phyloP scores from a whole-genome alignment of 257 asterid genomes.

The Coffea eugenioides region DNA sequence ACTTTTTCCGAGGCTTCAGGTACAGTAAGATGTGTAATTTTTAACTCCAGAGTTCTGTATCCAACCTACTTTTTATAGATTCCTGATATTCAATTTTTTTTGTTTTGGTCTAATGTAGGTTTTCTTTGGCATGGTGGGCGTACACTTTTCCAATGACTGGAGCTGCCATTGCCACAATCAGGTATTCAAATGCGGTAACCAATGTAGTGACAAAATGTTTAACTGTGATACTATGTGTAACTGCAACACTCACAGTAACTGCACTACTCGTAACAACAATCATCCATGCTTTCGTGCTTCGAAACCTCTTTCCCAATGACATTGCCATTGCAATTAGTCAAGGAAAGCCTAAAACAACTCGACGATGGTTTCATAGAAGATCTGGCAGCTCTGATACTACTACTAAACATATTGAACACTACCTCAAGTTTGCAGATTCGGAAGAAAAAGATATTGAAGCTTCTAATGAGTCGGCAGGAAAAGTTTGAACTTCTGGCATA shows the following conservation, averaged over 20 bases:
- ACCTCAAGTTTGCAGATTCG: conserved; percentile 48
- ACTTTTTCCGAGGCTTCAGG: conserved; percentile 89
- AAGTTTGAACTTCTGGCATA: conserved; percentile 2
- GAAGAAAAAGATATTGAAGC: conserved; percentile 54
- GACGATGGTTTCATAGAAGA: conserved; percentile 49
- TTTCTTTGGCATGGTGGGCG: conserved; percentile 94
- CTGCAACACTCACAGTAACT: conserved; percentile 57
- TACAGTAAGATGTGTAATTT: not conserved
- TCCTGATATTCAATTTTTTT: not conserved
- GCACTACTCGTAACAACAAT: conserved; percentile 58
- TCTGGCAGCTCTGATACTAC: conserved; percentile 38
- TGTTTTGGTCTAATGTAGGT: conserved; percentile 26
- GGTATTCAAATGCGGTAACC: conserved; percentile 51
- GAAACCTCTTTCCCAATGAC: conserved; percentile 81
- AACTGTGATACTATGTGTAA: conserved; percentile 41
- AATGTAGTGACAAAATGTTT: conserved; percentile 35
- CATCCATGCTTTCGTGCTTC: conserved; percentile 61
- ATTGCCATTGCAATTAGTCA: conserved; percentile 71
- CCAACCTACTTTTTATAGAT: not conserved
- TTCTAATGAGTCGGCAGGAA: conserved; percentile 23
- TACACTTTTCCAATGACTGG: conserved; percentile 93
- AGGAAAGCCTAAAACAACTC: conserved; percentile 35
- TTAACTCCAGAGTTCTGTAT: not conserved
- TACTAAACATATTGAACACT: conserved; percentile 32
- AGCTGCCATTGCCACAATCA: conserved; percentile 68